Evolutionary conservation across 1,139 yeast species (phyloP), one percentile per base, ranked within the genome.

Genomic region (Taiozyma sp.): DNA sequence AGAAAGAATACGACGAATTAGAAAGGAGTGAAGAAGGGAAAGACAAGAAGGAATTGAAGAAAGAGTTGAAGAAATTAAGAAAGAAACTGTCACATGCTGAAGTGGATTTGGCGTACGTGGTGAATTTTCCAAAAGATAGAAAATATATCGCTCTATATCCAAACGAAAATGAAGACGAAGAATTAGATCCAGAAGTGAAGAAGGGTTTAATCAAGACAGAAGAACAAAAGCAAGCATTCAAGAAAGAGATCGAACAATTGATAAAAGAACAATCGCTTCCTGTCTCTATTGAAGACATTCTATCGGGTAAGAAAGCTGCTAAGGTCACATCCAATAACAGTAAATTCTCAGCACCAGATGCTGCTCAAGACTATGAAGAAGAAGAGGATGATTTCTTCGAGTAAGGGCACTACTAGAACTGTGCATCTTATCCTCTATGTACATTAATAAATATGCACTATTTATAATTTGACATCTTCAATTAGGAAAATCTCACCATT

Each of bases 61-160:
- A 82, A 55, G 80, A 78, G 28, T 68, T 80, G 38, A 62, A 61
- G 44, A 62, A 61, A 46, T 63, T 78, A 71, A 76, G 80, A 62
- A 76, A 78, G 55, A 74, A 74, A 47, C 69, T 87, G 48, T 68
- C 69, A 51, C 84, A 84, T 56, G 75, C 83, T 48, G 87, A 85
- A 64, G 71, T 84, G 13, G 96, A 92, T 62, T 70, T 88, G 43
- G 88, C 88, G 36, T 93, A 93, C 64, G 82, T 86, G 23, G 76
- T 83, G 19, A 75, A 86, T 62, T 93, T 83, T 71, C 98, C 99
- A 36, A 81, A 80, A 63, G 78, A 83, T 48, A 83, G 82, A 60
- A 92, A 90, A 69, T 93, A 93, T 66, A 81, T 90, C 39, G 82
- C 97, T 0, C 70, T 93, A 54, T 93, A 82, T 65, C 89, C 88